Conservation (phyloP, 2,329 filamentous ascomycete species). For the Knoxdaviesia proteae region DNA sequence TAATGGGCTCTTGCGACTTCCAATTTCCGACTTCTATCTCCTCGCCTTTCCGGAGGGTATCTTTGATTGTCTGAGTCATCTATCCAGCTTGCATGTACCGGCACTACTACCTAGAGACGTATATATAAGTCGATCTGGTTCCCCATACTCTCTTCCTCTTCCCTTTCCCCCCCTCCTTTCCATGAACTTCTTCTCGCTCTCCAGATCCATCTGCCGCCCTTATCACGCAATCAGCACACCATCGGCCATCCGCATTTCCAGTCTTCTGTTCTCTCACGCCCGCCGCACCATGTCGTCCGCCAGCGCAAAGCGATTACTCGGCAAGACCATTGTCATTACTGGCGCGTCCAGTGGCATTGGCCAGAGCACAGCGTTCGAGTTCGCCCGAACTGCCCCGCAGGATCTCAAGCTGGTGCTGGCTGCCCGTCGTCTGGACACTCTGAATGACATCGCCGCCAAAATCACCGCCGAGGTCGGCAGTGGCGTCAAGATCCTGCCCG, state of each 20-base stretch:
- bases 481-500: slow-evolving; percentile 62
- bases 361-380: slow-evolving; percentile 65
- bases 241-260: too few species aligned
- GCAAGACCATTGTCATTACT: slow-evolving; percentile 84
- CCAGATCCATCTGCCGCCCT: slow-evolving; percentile 2
- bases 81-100: too few species aligned
- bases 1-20: too few species aligned
- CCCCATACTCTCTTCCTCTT: neutral
- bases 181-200: neutral
- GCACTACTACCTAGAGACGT: too few species aligned
- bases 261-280: neutral
- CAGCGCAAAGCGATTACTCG: slow-evolving; percentile 63
- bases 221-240: slow-evolving; percentile 3
- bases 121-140: too few species aligned
- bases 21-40: too few species aligned
- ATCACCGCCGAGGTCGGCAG: slow-evolving; percentile 58
- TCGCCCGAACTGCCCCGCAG: slow-evolving; percentile 64
- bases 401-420: slow-evolving; percentile 71
- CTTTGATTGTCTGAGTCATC: too few species aligned
- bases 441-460: slow-evolving; percentile 56
- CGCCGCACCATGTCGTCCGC: slow-evolving; percentile 32
- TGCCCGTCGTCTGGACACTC: slow-evolving; percentile 60
- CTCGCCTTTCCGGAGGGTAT: too few species aligned
- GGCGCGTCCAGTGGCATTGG: slow-evolving; percentile 91
- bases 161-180: slow-evolving; percentile 2